These are phyloP conservation scores for Aquilaria agallochum DNA, from an alignment of 441 rosid species.

Conservation along the genomic window DNA sequence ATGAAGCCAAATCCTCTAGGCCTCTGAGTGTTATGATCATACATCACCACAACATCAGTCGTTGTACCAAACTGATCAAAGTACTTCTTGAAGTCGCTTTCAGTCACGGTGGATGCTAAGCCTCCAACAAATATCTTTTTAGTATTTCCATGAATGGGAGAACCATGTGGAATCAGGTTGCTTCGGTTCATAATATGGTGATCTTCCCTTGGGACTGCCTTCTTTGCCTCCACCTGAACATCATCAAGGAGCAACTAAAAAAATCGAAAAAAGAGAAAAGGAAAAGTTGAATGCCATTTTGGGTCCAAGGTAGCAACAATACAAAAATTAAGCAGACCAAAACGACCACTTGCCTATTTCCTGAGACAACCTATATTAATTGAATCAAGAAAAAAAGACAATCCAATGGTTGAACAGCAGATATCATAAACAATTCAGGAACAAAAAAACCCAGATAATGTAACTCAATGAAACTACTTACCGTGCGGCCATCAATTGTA, in stretches of 20 bases:
- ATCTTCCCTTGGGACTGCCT: conserved; percentile 71
- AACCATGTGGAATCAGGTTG: conserved; percentile 34
- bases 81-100: conserved; percentile 65
- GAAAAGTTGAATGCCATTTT: conserved; percentile 8
- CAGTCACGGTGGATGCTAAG: conserved; percentile 59
- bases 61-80: conserved; percentile 66
- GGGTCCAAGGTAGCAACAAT: conserved; percentile 7
- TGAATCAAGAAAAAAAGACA: no score
- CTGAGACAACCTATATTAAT: no score
- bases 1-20: conserved; percentile 82
- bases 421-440: conserved; percentile 5
- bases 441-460: conserved; percentile 1
- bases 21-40: conserved; percentile 70
- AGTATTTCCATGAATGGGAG: conserved; percentile 42
- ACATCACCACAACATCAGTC: conserved; percentile 71
- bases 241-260: conserved; percentile 16
- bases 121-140: conserved; percentile 77
- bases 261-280: conserved; percentile 12
- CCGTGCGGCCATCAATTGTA: conserved; percentile 71
- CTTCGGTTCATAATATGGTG: conserved; percentile 46
- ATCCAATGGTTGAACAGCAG: neutral
- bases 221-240: conserved; percentile 75
- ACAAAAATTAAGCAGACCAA: conserved; percentile 10
- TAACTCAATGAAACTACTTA: conserved; percentile 26
- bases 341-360: neutral